Conservation (phyloP, 2,329 filamentous ascomycete genomes). For the Penicillium occitanis region DNA sequence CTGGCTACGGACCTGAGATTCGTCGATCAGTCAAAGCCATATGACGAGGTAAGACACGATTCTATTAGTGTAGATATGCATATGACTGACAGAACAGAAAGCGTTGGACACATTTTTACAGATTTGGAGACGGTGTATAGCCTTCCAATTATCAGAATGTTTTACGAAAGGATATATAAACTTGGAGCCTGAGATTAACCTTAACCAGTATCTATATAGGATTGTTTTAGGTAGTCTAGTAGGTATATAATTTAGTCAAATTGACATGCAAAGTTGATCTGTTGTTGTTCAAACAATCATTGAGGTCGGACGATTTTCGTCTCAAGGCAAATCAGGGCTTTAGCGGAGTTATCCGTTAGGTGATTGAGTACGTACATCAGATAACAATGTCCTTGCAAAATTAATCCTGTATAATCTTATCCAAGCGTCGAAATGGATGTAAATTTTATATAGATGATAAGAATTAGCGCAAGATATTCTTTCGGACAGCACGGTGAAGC, state of each 20-base stretch:
- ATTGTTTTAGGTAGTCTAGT: not conserved
- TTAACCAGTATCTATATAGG: not conserved
- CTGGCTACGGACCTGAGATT: conserved; percentile 59
- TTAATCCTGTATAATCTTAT: not conserved
- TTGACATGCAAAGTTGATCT: not conserved
- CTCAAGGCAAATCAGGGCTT: not conserved
- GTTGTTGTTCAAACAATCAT: not conserved
- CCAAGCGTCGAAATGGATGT: not conserved
- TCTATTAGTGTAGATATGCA: not conserved
- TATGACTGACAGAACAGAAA: not conserved
- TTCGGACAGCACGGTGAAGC: not conserved
- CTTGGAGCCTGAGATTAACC: not conserved
- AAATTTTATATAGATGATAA: not conserved
- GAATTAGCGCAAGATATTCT: not conserved
- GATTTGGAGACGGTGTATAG: not conserved
- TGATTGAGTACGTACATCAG: not conserved
- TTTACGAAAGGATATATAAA: not conserved
- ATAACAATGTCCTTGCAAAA: not conserved
- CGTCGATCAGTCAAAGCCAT: conserved; percentile 53
- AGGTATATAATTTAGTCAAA: not conserved
- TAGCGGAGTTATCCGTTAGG: not conserved
- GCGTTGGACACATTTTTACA: conserved; percentile 7
- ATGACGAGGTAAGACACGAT: conserved; percentile 43
- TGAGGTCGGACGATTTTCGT: not conserved
- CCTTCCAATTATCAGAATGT: not conserved